Evolutionary conservation across 208 protist species (phyloP), one percentile per base, ranked within the genome.

Genomic region (Acanthamoeba healyi): DNA sequence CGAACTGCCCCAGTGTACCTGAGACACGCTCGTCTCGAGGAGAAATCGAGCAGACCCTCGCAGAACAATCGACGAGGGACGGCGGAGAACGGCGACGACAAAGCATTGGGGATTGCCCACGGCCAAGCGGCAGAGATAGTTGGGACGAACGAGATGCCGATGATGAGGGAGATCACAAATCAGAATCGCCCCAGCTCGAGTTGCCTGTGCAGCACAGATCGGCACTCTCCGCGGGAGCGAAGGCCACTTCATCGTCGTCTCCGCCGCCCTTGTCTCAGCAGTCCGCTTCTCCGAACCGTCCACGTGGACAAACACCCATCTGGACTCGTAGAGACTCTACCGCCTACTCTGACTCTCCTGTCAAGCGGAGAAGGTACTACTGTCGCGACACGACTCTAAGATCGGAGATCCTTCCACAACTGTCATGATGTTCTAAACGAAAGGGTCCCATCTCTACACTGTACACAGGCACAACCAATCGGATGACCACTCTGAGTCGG

Each of bases 101-200:
- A 2, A 17, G 15, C 3, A 56, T n/a, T n/a, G n/a, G n/a, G n/a
- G n/a, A n/a, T n/a, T n/a, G 51, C 51, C 51, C 51, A 56, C 51
- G 51, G 10, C 15, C 51, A 19, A 7, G 51, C 15, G 15, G 15
- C 51, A 56, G 51, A 17, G 51, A 56, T 22, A 17, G 15, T 2
- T 56, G 29, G 38, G 44, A 56, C 14, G 87, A 92, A 77, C 26
- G n/a, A n/a, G n/a, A n/a, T n/a, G n/a, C n/a, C n/a, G 87, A 92
- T 49, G 58, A 58, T 22, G 63, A 92, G 9, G 14, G 58, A 22
- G 87, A 70, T 77, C 26, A 40, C 17, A 77, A 36, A 15, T 87
- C 46, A 29, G 46, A 58, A 40, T 15, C 5, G 17, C 32, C 29
- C 44, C 79, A 61, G 49, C 46, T 26, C 22, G 79, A 87, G 4